Percentiles rank a stretch among this genome's conserved stretches.
phyloP scores from a whole-genome alignment of 495 filamentous ascomycete genomes.

The Lentithecium fluviatile region DNA sequence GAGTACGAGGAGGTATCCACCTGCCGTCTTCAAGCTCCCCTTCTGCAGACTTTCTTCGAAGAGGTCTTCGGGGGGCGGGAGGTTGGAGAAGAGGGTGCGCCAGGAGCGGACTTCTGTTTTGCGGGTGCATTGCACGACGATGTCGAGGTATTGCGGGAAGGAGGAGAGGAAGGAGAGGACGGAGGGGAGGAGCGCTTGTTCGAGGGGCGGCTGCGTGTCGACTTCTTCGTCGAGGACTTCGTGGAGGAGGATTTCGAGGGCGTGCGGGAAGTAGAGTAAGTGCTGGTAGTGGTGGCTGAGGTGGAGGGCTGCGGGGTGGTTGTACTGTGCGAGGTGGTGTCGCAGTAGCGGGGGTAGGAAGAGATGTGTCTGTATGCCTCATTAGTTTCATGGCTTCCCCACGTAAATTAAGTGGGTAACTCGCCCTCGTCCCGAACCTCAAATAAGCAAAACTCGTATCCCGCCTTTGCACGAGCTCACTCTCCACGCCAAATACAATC shows the following conservation, averaged over 20 bases:
- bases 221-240: slow-evolving; percentile 94
- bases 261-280: slow-evolving; percentile 88
- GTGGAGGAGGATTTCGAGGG: slow-evolving; percentile 87
- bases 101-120: slow-evolving; percentile 96
- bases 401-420: slow-evolving; percentile 10
- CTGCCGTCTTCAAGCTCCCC: slow-evolving; percentile 89
- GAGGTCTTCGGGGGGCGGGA: slow-evolving; percentile 83
- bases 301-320: slow-evolving; percentile 69
- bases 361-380: slow-evolving; percentile 50
- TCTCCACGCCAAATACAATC: slow-evolving; percentile 84
- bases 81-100: slow-evolving; percentile 85
- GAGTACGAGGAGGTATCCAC: slow-evolving; percentile 91
- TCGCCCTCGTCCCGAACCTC: slow-evolving; percentile 50
- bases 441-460: slow-evolving; percentile 86
- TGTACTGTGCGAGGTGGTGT: slow-evolving; percentile 68
- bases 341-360: slow-evolving; percentile 86
- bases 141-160: slow-evolving; percentile 86
- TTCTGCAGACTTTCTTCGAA: slow-evolving; percentile 87
- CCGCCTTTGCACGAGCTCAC: slow-evolving; percentile 85
- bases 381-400: neutral
- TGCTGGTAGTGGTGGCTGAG: slow-evolving; percentile 79
- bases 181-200: slow-evolving; percentile 74
- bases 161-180: slow-evolving; percentile 88
- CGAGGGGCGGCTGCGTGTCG: slow-evolving; percentile 57
- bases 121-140: slow-evolving; percentile 94